Base-by-base conservation (phyloP, 2,329 filamentous ascomycete genomes). In the Calonectria honghensis region DNA sequence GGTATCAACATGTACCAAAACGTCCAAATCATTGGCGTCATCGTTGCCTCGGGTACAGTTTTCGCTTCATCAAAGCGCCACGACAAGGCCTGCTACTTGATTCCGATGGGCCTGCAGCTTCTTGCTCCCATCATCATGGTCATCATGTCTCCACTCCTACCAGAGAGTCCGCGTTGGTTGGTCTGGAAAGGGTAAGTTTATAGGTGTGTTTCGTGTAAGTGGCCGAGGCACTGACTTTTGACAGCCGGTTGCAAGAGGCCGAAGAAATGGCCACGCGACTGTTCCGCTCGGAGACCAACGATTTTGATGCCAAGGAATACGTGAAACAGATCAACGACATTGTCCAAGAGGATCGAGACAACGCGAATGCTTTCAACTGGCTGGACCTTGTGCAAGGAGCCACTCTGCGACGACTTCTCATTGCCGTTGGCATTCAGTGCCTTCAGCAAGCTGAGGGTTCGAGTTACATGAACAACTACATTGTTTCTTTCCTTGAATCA, bases 401-500 rank as follows among this genome's bases (percentile, higher is more conserved):
- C 9, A 63, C 57, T 41, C 35, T 63, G 5, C 57, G 57, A 6
- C 57, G 57, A 16, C 57, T 63, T 37, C 57, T 63, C 2, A 63
- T 63, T 18, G 57, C 35, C 13, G 57, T 63, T 41, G 57, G 57
- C 1, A 63, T 63, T 18, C 57, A 63, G 37, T 63, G 57, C 7
- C 57, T 63, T 29, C 57, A 63, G 35, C 57, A 63, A 13, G 57
- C 57, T 20, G 32, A 63, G 24, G 57, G 57, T 11, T 63, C 57
- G 6, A 63, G 57, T 41, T 63, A 63, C 24, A 63, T 63, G 57
- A 63, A 39, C 57, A 63, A 63, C 37, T 63, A 63, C 57, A 63
- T 63, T 27, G 57, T 63, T 13, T 63, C 57, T 5, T 63, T 63
- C 7, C 57, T 63, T 6, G 24, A 63, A 41, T 37, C 39, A 24